These are phyloP conservation scores for Solanum chacoense DNA, from an alignment of 305 asterid species.

Conservation along the genomic window DNA sequence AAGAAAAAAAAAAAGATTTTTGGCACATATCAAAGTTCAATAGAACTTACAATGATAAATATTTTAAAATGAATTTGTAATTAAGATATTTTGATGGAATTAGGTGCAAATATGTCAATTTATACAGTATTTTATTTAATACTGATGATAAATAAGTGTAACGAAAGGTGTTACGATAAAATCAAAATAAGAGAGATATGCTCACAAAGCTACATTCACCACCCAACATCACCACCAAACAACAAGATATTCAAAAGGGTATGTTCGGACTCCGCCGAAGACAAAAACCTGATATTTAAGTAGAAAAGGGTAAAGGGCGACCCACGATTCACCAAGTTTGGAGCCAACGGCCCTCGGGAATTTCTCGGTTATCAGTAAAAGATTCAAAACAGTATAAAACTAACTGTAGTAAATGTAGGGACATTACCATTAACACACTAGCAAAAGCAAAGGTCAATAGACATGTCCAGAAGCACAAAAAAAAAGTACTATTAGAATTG, in stretches of 20 bases:
- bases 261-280: neutral
- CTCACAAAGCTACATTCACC: neutral
- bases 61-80: neutral
- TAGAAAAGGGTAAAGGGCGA: neutral
- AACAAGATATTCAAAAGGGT: neutral
- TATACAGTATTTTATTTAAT: neutral
- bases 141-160: neutral
- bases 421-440: neutral
- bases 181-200: neutral
- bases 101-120: neutral
- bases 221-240: neutral
- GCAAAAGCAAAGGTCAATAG: neutral
- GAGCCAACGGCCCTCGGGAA: neutral
- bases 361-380: neutral
- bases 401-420: neutral
- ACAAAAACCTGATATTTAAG: neutral
- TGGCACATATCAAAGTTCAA: too few species aligned
- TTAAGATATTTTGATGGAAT: neutral
- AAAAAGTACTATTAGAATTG: neutral
- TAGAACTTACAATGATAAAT: too few species aligned
- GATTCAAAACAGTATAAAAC: neutral
- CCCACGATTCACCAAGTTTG: neutral
- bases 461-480: neutral
- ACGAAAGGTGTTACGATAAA: neutral
- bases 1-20: too few species aligned